Evolutionary conservation across 2,329 filamentous ascomycete genomes (phyloP).

Genomic region (Pseudohalonectria lignicola): DNA sequence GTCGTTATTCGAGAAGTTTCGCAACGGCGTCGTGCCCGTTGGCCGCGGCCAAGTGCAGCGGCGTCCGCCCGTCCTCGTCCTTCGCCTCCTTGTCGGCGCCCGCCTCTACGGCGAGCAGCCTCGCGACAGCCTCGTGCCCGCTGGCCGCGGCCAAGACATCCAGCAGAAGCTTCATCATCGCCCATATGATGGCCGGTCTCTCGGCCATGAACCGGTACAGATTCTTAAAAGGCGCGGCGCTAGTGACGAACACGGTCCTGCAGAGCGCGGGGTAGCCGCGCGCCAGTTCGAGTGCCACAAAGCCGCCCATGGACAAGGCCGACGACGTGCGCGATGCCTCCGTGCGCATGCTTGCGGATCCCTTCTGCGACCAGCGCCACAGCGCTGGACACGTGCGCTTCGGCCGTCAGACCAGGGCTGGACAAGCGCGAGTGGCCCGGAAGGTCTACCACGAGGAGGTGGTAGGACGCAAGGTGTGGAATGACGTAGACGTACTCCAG

Average conservation of each 20-base stretch:
- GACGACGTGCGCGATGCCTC: conserved; percentile 26
- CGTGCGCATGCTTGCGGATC: conserved; percentile 22
- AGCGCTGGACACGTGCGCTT: no score
- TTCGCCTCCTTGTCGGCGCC: no score
- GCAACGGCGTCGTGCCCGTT: no score
- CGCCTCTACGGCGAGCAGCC: no score
- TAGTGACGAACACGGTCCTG: conserved; percentile 21
- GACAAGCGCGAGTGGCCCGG: conserved; percentile 25
- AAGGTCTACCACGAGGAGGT: conserved; percentile 26
- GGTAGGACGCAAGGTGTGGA: conserved; percentile 22
- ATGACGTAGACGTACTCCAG: conserved; percentile 29
- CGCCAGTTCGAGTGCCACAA: conserved; percentile 19
- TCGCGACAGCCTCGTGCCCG: no score
- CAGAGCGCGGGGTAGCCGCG: conserved; percentile 22
- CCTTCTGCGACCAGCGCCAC: conserved; percentile 22
- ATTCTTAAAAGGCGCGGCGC: conserved; percentile 15
- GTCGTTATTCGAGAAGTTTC: background rate
- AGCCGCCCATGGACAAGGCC: conserved; percentile 29
- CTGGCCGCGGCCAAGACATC: no score
- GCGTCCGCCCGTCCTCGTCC: no score
- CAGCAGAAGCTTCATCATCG: no score
- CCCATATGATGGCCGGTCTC: no score
- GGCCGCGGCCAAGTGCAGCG: no score
- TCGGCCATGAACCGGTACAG: conserved; percentile 3
- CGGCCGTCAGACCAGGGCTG: no score